A percentile compares a stretch with the other conserved stretches of the same genome.
Evolutionary conservation across 345 rosid genomes (phyloP).

Genomic region (Rhodomyrtus tomentosa): DNA sequence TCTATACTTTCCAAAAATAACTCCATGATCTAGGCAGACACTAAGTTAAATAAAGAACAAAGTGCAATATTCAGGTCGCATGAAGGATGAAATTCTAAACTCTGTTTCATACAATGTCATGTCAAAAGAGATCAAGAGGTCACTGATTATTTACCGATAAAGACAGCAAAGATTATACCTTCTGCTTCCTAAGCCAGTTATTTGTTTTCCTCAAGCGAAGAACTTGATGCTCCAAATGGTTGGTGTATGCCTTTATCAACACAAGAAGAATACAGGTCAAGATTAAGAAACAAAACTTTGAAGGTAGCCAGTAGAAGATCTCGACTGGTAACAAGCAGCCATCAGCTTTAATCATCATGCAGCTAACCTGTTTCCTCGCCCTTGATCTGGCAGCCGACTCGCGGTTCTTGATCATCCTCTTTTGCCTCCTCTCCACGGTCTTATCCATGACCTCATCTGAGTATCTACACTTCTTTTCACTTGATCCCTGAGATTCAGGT

Average conservation of each 20-base stretch:
- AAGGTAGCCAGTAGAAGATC: neutral
- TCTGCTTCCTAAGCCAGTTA: constrained; percentile 4
- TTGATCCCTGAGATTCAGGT: neutral
- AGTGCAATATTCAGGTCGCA: neutral
- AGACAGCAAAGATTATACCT: neutral
- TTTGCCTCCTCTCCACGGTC: constrained; percentile 1
- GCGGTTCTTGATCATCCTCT: constrained; percentile 16
- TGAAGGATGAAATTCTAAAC: neutral
- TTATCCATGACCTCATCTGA: neutral
- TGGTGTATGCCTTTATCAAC: constrained; percentile 6
- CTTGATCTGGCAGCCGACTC: constrained; percentile 31
- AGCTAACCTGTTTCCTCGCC: constrained; percentile 14
- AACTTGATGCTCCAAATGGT: constrained; percentile 6
- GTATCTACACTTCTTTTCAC: constrained; percentile 1
- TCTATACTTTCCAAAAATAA: neutral
- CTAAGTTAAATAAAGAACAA: neutral
- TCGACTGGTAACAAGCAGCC: too few species aligned
- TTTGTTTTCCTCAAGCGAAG: neutral
- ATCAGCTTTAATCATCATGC: neutral
- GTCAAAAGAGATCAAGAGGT: neutral
- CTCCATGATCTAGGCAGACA: neutral
- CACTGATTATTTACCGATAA: neutral
- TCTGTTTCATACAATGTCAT: neutral
- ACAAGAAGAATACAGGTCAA: neutral
- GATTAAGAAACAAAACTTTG: neutral